These are phyloP conservation scores for Populus nigra DNA, from an alignment of 345 rosid genomes.

Conservation along the genomic window DNA sequence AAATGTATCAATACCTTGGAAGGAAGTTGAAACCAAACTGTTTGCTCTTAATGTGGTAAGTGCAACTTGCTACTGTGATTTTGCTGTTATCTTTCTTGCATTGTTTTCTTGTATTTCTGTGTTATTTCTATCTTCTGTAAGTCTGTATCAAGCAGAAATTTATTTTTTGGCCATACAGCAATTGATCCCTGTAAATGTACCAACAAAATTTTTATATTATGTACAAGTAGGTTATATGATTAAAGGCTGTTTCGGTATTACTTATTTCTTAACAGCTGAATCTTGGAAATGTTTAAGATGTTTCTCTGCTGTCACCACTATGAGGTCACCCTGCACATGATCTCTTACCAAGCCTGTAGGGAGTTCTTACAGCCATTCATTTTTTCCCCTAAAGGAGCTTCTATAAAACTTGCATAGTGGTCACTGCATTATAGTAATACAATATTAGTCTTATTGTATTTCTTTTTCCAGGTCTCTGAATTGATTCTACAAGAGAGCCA, in stretches of 20 bases:
- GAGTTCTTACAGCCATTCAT: not conserved
- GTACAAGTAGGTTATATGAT: too few relatives aligned
- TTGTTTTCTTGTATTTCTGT: not conserved
- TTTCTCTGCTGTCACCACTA: not conserved
- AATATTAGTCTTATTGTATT: not conserved
- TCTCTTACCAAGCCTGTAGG: not conserved
- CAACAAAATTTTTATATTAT: too few relatives aligned
- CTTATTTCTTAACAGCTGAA: not conserved
- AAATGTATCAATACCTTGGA: constrained; percentile 63
- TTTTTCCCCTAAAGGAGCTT: not conserved
- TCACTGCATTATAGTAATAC: constrained; percentile 4
- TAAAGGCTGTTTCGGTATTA: not conserved
- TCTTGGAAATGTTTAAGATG: not conserved
- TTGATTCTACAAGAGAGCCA: constrained; percentile 65
- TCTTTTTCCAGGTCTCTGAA: constrained; percentile 75
- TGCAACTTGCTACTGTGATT: not conserved
- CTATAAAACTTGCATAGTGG: not conserved
- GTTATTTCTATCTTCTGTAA: not conserved
- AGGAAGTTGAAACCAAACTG: constrained; percentile 76
- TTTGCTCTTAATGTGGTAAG: constrained; percentile 84
- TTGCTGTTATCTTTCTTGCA: not conserved
- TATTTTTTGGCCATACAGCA: too few relatives aligned
- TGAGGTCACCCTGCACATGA: not conserved
- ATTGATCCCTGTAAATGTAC: too few relatives aligned
- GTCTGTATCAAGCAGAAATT: not conserved